A percentile compares a stretch with the other conserved stretches of the same genome.
These are phyloP conservation scores for Picea mariana DNA, from an alignment of 83 land plant species.

Conservation along the genomic window DNA sequence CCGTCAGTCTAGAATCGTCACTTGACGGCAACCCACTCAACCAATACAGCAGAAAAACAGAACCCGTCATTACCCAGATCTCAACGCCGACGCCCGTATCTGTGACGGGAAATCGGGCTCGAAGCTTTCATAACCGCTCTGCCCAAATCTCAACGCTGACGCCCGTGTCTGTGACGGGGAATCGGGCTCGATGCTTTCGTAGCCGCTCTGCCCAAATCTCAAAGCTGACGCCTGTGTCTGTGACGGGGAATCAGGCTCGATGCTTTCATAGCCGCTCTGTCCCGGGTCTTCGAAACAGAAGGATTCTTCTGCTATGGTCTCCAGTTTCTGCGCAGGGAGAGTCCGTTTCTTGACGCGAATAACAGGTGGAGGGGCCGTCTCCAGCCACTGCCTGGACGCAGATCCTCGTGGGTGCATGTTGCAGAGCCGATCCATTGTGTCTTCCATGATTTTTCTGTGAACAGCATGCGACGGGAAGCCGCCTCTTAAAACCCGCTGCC, in stretches of 20 bases:
- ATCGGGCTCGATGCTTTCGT: neutral
- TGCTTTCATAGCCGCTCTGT: neutral
- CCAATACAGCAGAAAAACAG: no score
- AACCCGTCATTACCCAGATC: neutral
- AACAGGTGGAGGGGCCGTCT: neutral
- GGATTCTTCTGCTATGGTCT: constrained; percentile 12
- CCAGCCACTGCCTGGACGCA: neutral
- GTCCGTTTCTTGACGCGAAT: constrained; percentile 10
- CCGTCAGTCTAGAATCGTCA: no score
- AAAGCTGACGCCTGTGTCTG: neutral
- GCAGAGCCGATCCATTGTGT: neutral
- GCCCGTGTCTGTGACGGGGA: constrained; percentile 11
- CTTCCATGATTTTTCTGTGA: neutral
- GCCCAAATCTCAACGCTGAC: neutral
- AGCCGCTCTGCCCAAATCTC: neutral
- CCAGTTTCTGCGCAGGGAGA: constrained; percentile 4
- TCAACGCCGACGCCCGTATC: neutral
- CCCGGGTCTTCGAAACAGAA: neutral
- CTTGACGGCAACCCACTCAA: no score
- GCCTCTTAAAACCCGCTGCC: no score
- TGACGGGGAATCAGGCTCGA: constrained; percentile 15
- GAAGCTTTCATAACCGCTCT: neutral
- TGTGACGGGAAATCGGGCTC: constrained; percentile 13
- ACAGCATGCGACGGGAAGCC: neutral
- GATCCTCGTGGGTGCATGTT: neutral